Evolutionary conservation across 345 rosid species (phyloP), one percentile per base, ranked within the genome.

Genomic region (Garcia nutans): DNA sequence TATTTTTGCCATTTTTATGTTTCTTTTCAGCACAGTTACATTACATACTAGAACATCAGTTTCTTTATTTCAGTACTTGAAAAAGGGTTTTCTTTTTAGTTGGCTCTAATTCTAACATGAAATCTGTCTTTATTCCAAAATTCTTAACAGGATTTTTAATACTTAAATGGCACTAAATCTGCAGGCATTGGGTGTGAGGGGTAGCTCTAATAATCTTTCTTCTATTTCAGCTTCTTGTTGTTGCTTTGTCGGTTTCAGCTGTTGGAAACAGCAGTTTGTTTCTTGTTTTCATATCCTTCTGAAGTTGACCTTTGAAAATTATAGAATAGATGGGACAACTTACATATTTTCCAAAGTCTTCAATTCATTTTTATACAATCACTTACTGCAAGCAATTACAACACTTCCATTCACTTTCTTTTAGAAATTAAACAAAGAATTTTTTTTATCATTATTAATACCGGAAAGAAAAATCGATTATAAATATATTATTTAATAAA

Each of bases 161-260:
- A 24, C 33, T 17, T 26, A 28, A 65, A 54, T 60, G 58, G 5
- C 20, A 28, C 19, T 20, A 33, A 56, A 41, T 56, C 41, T 54
- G 11, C 9, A 26, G 15, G 47, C 10, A 42, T 41, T 24, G 58
- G 49, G 26, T 28, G 31, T 28, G 78, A 56, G 56, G 33, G 26
- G 60, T 22, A 57, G 64, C 67, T 65, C 66, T 44, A 4, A 47
- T 10, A 11, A 57, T 74, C 31, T 73, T 28, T 58, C n/a, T 57
- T 54, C 16, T 73, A 54, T 74, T 69, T 50, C 44, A 37, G 73
- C 37, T 62, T 71, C 31, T 65, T 70, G 26, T 82, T 56, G 83
- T 83, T 84, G 83, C 41, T 56, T 68, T 74, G 86, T 86, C 84
- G 24, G 77, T 80, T 83, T 85, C 79, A 66, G 77, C 83, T 60